Evolutionary conservation across 495 filamentous ascomycete species (phyloP), one percentile per base, ranked within the genome.

Genomic region (Xylaria scruposa): DNA sequence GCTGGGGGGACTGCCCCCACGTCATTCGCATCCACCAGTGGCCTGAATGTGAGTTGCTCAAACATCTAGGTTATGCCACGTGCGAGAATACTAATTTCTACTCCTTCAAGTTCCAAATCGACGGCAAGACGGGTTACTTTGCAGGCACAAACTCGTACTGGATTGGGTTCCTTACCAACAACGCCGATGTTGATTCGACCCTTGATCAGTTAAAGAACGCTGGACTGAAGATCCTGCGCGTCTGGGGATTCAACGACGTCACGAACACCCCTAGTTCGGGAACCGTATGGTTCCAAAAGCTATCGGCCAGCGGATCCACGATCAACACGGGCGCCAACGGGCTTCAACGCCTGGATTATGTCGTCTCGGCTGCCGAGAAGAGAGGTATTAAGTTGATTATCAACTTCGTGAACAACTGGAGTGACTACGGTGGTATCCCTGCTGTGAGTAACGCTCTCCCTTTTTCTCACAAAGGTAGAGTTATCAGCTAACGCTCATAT

Each of bases 111-210:
- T 91, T 92, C 81, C 84, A 80, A 62, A 88, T 92, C 73, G 88
- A 91, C 76, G 89, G 89, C 24, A 74, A 87, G 71, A 88, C 87
- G 5, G 83, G 84, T 70, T 89, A 91, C 80, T 91, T 85, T 76
- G 88, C 90, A 4, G 92, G 92, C 19, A 90, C 90, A 5, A 94
- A 94, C 80, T 81, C 87, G 58, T 94, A 93, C 84, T 94, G 90
- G 91, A 87, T 93, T 72, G 82, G 85, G 21, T 93, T 93, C 82
- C 85, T 93, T 29, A 88, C 83, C 24, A 89, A 88, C 77, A 84
- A 88, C 71, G 80, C 77, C n/a, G 90, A 93, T 76, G 87, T 92
- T 12, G 89, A 92, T 72, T 84, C 85, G n/a, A 81, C 90, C 53
- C 75, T 85, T 17, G 81, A 88, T 73, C 78, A 87, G 65, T 78